These are phyloP conservation scores for Boletus coccyginus DNA, from an alignment of 768 basidiomycete species.

Conservation along the genomic window DNA sequence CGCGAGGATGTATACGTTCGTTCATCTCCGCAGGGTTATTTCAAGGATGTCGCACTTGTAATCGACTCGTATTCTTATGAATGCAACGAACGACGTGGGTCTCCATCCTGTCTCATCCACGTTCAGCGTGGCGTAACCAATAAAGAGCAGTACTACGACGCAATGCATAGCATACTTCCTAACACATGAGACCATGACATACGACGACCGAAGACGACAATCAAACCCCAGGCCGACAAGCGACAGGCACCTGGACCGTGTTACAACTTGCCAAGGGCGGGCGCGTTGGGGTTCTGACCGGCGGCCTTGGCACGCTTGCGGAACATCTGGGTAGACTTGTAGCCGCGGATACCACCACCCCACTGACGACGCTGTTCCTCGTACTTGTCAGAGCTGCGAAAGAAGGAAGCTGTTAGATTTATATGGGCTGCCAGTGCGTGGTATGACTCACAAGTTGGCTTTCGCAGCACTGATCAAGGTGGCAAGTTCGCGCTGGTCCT, in stretches of 20 bases:
- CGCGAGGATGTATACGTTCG: no score
- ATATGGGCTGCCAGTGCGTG: neutral
- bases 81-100: neutral
- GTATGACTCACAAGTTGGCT: slow-evolving; percentile 85
- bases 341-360: slow-evolving; percentile 95
- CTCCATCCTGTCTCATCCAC: neutral
- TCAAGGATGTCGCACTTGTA: no score
- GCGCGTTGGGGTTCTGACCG: slow-evolving; percentile 60
- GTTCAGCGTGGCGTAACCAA: slow-evolving; percentile 4
- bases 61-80: no score
- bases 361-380: slow-evolving; percentile 89
- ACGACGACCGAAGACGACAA: slow-evolving; percentile 8
- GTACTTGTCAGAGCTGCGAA: slow-evolving; percentile 78
- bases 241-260: neutral
- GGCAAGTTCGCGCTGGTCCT: slow-evolving; percentile 91
- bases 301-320: slow-evolving; percentile 92
- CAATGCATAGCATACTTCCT: slow-evolving; percentile 19
- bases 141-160: neutral
- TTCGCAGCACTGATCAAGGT: slow-evolving; percentile 92
- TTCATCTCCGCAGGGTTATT: no score
- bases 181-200: slow-evolving; percentile 18
- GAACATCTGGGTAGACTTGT: slow-evolving; percentile 93
- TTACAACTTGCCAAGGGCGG: slow-evolving; percentile 66
- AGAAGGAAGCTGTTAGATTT: slow-evolving; percentile 1
- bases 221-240: neutral